Percentiles rank a stretch among this genome's conserved stretches.
Evolutionary conservation across 352 stramenopile genomes (phyloP).

Genomic region (Phytophthora hibernalis): DNA sequence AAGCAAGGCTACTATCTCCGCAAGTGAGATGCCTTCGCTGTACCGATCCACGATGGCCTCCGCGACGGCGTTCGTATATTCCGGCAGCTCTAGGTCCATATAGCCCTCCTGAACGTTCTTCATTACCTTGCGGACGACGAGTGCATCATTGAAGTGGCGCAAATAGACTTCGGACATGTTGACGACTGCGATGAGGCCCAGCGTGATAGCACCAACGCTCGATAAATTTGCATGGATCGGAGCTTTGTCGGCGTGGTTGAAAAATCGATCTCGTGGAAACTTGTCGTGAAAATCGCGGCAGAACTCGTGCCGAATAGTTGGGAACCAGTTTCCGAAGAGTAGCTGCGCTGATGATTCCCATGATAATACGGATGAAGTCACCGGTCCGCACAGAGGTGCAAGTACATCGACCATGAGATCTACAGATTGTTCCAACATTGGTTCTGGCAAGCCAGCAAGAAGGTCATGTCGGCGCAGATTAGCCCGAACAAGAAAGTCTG

Average conservation of each 20-base stretch:
- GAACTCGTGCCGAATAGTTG: constrained; percentile 45
- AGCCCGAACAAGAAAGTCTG: constrained; percentile 45
- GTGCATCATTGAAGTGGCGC: constrained; percentile 43
- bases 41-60: constrained; percentile 37
- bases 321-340: constrained; percentile 53
- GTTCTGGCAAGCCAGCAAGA: constrained; percentile 25
- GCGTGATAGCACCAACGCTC: constrained; percentile 28
- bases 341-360: constrained; percentile 38
- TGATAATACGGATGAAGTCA: constrained; percentile 6
- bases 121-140: constrained; percentile 47
- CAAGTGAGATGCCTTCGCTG: constrained; percentile 35
- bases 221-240: constrained; percentile 36
- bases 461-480: constrained; percentile 38
- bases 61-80: constrained; percentile 36
- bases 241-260: constrained; percentile 22
- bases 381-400: constrained; percentile 42
- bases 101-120: constrained; percentile 49
- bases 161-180: constrained; percentile 43
- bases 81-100: constrained; percentile 20
- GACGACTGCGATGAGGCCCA: constrained; percentile 33
- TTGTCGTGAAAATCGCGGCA: constrained; percentile 43
- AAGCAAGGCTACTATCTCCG: constrained; percentile 29
- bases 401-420: constrained; percentile 48
- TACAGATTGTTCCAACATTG: constrained; percentile 26
- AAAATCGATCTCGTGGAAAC: constrained; percentile 48